Conservation (phyloP, 2,329 filamentous ascomycete genomes). For the Pseudogymnoascus sp. region DNA sequence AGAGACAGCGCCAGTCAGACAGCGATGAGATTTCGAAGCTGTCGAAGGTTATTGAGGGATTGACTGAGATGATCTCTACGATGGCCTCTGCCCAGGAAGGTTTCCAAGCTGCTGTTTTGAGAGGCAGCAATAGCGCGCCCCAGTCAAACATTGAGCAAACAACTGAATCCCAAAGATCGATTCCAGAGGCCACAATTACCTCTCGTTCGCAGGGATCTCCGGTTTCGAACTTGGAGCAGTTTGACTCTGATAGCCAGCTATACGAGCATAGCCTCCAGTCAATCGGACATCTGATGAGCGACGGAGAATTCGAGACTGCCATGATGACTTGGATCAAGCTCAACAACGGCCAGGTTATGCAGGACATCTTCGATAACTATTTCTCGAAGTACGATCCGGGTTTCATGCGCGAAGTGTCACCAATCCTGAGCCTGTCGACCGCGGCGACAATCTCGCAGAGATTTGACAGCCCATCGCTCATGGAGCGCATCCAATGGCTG, state of each 20-base stretch:
- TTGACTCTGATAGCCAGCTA: neutral
- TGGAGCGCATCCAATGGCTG: conserved; percentile 53
- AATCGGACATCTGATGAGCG: conserved; percentile 40
- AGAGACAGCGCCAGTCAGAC: conserved; percentile 25
- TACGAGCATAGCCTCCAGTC: conserved; percentile 3
- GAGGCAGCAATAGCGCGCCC: conserved; percentile 42
- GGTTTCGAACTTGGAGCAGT: neutral
- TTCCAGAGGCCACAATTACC: neutral
- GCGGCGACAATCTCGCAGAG: conserved; percentile 58
- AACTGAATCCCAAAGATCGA: neutral
- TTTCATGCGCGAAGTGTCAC: conserved; percentile 51
- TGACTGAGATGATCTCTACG: conserved; percentile 62
- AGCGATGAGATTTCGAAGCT: conserved; percentile 66
- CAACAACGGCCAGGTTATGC: conserved; percentile 28
- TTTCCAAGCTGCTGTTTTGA: conserved; percentile 59
- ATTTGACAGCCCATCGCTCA: conserved; percentile 45
- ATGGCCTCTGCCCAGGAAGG: conserved; percentile 64
- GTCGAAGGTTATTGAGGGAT: conserved; percentile 56
- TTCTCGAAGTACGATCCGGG: conserved; percentile 45
- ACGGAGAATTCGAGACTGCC: conserved; percentile 55
- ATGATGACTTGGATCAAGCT: conserved; percentile 55
- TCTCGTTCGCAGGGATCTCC: neutral
- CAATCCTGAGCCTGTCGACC: conserved; percentile 57
- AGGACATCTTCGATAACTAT: conserved; percentile 55
- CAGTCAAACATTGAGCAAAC: conserved; percentile 30